Evolutionary conservation across 495 filamentous ascomycete species (phyloP).

Genomic region (Neurospora sp.): DNA sequence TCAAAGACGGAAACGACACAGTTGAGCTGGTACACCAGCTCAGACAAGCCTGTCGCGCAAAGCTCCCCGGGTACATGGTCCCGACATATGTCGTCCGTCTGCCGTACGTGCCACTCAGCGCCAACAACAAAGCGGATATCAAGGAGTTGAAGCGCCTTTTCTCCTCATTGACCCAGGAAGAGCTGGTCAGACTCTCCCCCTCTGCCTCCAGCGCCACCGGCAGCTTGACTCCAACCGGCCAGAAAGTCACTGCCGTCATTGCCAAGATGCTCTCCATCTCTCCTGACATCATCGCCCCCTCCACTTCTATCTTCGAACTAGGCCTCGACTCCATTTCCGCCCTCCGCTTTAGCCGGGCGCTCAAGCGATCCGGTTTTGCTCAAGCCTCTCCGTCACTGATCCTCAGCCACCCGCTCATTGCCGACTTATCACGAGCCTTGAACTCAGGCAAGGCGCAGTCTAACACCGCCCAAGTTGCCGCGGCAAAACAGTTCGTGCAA

Average conservation of each 20-base stretch:
- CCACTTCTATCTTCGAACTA: slow-evolving; percentile 66
- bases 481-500: slow-evolving; percentile 14
- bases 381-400: slow-evolving; percentile 52
- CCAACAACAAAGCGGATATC: slow-evolving; percentile 66
- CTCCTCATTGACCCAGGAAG: slow-evolving; percentile 44
- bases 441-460: not conserved
- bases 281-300: slow-evolving; percentile 32
- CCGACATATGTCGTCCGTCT: slow-evolving; percentile 62
- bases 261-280: slow-evolving; percentile 35
- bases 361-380: slow-evolving; percentile 43
- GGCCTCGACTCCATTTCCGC: slow-evolving; percentile 77
- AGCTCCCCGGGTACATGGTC: slow-evolving; percentile 66
- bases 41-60: slow-evolving; percentile 43
- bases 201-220: not conserved
- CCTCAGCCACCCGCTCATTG: slow-evolving; percentile 46
- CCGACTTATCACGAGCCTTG: slow-evolving; percentile 14
- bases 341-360: slow-evolving; percentile 46
- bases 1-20: slow-evolving; percentile 9
- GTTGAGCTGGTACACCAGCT: slow-evolving; percentile 20
- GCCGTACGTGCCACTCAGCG: slow-evolving; percentile 50
- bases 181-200: slow-evolving; percentile 26
- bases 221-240: slow-evolving; percentile 29
- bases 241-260: slow-evolving; percentile 42
- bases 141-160: slow-evolving; percentile 52
- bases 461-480: not conserved